phyloP scores from a whole-genome alignment of 202 grass and related monocot genomes.

The Schoenoplectus tabernaemontani region DNA sequence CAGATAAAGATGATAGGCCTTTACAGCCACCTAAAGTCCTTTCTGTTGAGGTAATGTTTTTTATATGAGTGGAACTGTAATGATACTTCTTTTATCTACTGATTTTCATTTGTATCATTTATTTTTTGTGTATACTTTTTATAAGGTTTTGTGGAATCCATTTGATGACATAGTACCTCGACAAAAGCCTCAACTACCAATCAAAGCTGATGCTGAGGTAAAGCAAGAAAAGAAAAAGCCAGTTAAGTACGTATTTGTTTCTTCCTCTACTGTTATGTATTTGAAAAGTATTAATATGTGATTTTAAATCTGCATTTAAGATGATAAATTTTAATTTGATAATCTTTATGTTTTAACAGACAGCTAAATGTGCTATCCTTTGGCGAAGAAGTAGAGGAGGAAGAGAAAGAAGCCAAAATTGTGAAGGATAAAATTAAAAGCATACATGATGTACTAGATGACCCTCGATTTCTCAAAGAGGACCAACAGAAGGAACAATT shows the following conservation, averaged over 20 bases:
- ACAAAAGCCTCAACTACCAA: slow-evolving; percentile 39
- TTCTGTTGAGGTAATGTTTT: slow-evolving; percentile 64
- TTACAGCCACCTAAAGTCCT: slow-evolving; percentile 66
- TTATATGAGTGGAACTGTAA: not conserved
- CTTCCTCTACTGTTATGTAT: not conserved
- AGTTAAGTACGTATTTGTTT: slow-evolving; percentile 55
- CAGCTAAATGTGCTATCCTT: slow-evolving; percentile 94
- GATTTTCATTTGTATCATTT: not conserved
- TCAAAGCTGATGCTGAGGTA: slow-evolving; percentile 42
- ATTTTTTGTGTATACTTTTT: slow-evolving; percentile 7
- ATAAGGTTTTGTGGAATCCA: slow-evolving; percentile 84
- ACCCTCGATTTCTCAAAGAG: slow-evolving; percentile 83
- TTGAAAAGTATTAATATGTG: not conserved
- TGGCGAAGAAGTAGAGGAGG: slow-evolving; percentile 94
- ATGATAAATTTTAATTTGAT: slow-evolving; percentile 9
- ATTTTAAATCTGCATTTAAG: not conserved
- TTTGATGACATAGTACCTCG: slow-evolving; percentile 93
- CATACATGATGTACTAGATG: slow-evolving; percentile 90
- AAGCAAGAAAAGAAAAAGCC: slow-evolving; percentile 65
- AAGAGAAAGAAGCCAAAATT: slow-evolving; percentile 57
- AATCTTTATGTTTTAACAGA: slow-evolving; percentile 36
- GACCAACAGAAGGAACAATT: slow-evolving; percentile 44
- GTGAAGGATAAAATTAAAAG: slow-evolving; percentile 90
- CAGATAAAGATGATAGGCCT: slow-evolving; percentile 87
- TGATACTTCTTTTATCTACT: not conserved